These are phyloP conservation scores for Penicillium paradoxum DNA, from an alignment of 495 filamentous ascomycete genomes.

Conservation along the genomic window DNA sequence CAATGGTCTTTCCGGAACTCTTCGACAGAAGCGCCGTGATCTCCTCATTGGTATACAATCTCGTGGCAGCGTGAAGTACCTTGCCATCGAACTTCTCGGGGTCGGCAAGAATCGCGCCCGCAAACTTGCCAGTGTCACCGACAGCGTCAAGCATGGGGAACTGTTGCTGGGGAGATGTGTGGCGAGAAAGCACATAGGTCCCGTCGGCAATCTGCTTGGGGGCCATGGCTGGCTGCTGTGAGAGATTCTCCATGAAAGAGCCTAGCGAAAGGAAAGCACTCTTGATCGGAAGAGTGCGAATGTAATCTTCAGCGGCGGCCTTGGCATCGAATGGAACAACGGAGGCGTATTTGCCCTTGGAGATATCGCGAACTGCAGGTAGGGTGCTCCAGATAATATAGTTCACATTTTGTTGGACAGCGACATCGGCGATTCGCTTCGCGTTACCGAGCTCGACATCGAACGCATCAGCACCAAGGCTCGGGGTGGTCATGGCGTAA, in stretches of 20 bases:
- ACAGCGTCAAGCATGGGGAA: conserved; percentile 43
- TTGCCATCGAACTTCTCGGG: conserved; percentile 47
- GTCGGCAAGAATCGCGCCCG: conserved; percentile 48
- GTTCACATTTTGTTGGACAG: conserved; percentile 19
- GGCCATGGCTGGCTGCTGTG: conserved; percentile 8
- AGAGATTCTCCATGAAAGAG: conserved; percentile 49
- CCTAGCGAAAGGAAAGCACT: conserved; percentile 43
- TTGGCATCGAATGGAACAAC: not conserved
- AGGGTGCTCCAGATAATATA: not conserved
- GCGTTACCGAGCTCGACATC: conserved; percentile 35
- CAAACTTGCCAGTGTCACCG: conserved; percentile 48
- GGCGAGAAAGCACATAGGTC: conserved; percentile 21
- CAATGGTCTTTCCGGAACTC: conserved; percentile 41
- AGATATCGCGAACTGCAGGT: not conserved
- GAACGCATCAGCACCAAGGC: conserved; percentile 24
- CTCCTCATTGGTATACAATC: conserved; percentile 34
- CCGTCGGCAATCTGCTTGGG: not conserved
- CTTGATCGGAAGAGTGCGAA: conserved; percentile 26
- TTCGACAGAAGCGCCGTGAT: conserved; percentile 33
- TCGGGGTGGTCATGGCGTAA: conserved; percentile 43
- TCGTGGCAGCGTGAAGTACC: conserved; percentile 36
- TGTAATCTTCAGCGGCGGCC: not conserved
- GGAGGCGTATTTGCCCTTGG: not conserved
- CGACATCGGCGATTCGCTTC: conserved; percentile 44
- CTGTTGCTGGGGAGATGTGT: conserved; percentile 24